phyloP scores from a whole-genome alignment of 805 yeast genomes.

The Candida tammaniensis region DNA sequence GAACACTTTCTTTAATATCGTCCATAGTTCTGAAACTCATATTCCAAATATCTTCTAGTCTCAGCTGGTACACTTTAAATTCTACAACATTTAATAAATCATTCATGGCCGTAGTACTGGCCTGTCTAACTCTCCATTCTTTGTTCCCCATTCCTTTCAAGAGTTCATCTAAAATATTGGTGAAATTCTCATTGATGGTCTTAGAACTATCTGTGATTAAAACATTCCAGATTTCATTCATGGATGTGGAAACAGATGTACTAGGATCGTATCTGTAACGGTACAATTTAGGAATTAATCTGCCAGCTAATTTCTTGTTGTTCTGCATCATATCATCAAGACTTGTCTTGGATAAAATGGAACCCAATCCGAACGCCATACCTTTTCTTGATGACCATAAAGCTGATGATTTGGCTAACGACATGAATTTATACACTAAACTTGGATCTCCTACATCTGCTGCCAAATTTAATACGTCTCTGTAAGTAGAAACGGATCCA shows the following conservation, averaged over 20 bases:
- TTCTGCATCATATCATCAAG: conserved; percentile 58
- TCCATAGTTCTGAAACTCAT: conserved; percentile 89
- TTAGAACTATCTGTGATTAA: conserved; percentile 58
- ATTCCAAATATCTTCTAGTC: conserved; percentile 72
- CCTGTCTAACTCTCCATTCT: conserved; percentile 94
- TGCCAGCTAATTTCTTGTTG: conserved; percentile 52
- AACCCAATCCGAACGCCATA: conserved; percentile 88
- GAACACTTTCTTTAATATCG: conserved; percentile 90
- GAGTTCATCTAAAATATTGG: conserved; percentile 61
- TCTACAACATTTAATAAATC: conserved; percentile 67
- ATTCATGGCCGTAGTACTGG: conserved; percentile 68
- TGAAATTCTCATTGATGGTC: conserved; percentile 53
- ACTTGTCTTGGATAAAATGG: conserved; percentile 75
- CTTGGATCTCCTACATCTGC: conserved; percentile 96
- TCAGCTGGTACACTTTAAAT: conserved; percentile 47
- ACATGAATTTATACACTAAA: conserved; percentile 90
- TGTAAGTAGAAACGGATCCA: conserved; percentile 86
- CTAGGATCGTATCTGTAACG: conserved; percentile 86
- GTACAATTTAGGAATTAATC: conserved; percentile 76
- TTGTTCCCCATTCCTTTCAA: conserved; percentile 67
- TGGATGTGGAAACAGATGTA: conserved; percentile 67
- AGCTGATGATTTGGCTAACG: conserved; percentile 81
- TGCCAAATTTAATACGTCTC: conserved; percentile 83
- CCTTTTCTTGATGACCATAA: conserved; percentile 94
- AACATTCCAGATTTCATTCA: conserved; percentile 86